phyloP scores from a whole-genome alignment of 2,329 filamentous ascomycete genomes.

The Zymoseptoria pseudotritici region DNA sequence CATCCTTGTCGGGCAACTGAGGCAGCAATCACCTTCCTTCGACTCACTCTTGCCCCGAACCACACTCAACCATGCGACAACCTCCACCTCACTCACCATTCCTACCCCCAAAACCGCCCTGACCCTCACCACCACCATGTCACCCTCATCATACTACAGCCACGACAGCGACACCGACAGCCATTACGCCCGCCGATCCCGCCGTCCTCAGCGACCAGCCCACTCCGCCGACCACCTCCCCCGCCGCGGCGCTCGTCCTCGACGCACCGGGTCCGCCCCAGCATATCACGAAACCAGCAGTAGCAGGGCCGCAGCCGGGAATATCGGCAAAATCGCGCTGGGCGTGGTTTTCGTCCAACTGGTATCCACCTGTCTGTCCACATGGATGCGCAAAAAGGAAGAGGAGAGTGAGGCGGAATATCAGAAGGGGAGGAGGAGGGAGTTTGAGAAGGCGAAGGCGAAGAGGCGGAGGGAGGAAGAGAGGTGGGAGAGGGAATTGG shows the following conservation, averaged over 20 bases:
- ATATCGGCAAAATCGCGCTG: conserved; percentile 10
- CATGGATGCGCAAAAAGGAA: conserved; percentile 10
- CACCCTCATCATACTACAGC: not conserved
- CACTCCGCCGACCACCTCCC: not conserved
- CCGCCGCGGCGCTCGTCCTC: not conserved
- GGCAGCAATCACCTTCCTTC: too few species aligned
- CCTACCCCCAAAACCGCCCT: not conserved
- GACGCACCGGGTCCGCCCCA: not conserved
- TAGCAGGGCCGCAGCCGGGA: not conserved
- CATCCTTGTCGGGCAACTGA: too few species aligned
- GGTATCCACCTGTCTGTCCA: conserved; percentile 4
- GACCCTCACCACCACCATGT: not conserved
- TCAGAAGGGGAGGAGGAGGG: conserved; percentile 1
- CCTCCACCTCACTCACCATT: too few species aligned
- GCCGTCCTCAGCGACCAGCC: not conserved
- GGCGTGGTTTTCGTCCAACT: conserved; percentile 6
- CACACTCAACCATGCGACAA: too few species aligned
- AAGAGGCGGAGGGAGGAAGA: conserved; percentile 11
- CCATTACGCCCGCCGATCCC: not conserved
- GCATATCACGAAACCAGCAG: not conserved
- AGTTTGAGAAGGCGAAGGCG: conserved; percentile 11
- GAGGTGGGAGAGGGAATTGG: conserved; percentile 3
- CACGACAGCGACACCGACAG: not conserved
- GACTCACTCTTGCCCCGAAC: too few species aligned
- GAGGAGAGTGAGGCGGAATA: conserved; percentile 8